phyloP scores from a whole-genome alignment of 1,284 basidiomycete genomes.

The Ganoderma lingzhi region DNA sequence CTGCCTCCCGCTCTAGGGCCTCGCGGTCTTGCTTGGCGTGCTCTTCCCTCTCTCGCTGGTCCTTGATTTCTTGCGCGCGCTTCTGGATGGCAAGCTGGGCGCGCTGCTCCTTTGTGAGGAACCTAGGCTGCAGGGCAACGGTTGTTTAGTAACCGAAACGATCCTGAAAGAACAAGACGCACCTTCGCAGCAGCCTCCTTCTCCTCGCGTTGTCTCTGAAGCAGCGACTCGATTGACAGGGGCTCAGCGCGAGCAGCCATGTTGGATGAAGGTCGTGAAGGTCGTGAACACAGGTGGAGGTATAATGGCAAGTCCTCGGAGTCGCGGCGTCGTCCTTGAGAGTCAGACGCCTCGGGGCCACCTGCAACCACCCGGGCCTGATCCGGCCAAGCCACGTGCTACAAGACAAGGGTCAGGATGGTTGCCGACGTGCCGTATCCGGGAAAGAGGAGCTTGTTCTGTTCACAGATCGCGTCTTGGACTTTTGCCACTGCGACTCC shows the following conservation, averaged over 20 bases:
- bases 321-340: background rate
- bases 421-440: conserved; percentile 11
- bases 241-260: conserved; percentile 61
- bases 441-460: conserved; percentile 25
- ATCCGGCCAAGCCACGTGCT: conserved; percentile 23
- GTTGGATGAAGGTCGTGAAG: conserved; percentile 3
- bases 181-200: conserved; percentile 92
- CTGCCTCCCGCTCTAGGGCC: conserved; percentile 77
- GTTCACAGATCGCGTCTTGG: conserved; percentile 20
- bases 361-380: background rate
- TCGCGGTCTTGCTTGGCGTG: conserved; percentile 65
- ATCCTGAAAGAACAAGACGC: conserved; percentile 25
- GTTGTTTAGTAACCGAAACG: conserved; percentile 8
- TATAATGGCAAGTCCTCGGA: conserved; percentile 1
- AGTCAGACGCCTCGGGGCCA: background rate
- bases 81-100: conserved; percentile 89
- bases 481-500: conserved; percentile 28
- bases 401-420: background rate
- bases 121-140: conserved; percentile 71
- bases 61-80: conserved; percentile 80
- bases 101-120: conserved; percentile 88
- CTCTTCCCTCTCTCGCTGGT: conserved; percentile 71
- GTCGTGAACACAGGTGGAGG: conserved; percentile 8
- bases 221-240: conserved; percentile 84
- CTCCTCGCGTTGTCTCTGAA: conserved; percentile 87